phyloP scores from a whole-genome alignment of 108 stramenopile genomes.

The Thalassiosira profunda region DNA sequence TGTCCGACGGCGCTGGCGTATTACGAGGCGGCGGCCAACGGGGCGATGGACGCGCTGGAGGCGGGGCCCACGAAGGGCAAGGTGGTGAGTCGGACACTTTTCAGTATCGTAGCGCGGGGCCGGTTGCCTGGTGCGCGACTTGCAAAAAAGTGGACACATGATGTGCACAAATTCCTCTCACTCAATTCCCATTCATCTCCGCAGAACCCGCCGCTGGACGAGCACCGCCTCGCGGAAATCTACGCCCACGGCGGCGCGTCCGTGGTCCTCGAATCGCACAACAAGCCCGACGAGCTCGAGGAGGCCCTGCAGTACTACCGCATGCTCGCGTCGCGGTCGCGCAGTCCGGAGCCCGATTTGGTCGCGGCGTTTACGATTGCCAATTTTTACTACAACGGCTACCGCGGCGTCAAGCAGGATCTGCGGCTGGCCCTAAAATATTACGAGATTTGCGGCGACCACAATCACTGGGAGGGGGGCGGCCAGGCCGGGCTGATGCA shows the following conservation, averaged over 20 bases:
- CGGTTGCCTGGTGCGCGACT: too few relatives aligned
- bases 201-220: constrained; percentile 69
- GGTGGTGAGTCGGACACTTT: constrained; percentile 41
- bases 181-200: not conserved
- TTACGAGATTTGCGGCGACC: constrained; percentile 72
- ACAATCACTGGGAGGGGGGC: constrained; percentile 77
- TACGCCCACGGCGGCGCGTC: constrained; percentile 85
- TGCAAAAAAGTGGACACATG: too few relatives aligned
- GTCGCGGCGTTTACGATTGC: constrained; percentile 74
- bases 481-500: constrained; percentile 81
- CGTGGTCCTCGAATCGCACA: constrained; percentile 59
- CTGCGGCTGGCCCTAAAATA: constrained; percentile 77
- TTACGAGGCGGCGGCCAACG: constrained; percentile 82
- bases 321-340: constrained; percentile 57
- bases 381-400: constrained; percentile 75
- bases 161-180: not conserved
- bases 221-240: constrained; percentile 75
- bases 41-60: constrained; percentile 79
- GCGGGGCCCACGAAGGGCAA: constrained; percentile 63
- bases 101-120: too few relatives aligned
- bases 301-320: constrained; percentile 91
- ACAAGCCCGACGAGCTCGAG: constrained; percentile 84
- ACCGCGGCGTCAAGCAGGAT: constrained; percentile 81
- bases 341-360: constrained; percentile 56
- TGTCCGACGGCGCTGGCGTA: constrained; percentile 81